These are phyloP conservation scores for Dactylorhiza incarnata DNA, from an alignment of 106 monocot genomes.

Conservation along the genomic window DNA sequence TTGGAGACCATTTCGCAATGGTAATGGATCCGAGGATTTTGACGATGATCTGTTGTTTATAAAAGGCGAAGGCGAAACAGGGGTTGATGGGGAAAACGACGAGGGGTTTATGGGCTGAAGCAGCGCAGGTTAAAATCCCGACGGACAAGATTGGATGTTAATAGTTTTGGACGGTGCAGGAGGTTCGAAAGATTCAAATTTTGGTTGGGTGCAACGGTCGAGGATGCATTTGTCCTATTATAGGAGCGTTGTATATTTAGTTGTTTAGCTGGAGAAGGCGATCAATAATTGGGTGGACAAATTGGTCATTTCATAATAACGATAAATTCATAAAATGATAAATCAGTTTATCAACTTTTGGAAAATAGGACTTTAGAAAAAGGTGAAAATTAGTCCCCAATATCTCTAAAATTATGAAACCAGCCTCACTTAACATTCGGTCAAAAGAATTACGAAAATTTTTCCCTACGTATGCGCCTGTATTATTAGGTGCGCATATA, in stretches of 20 bases:
- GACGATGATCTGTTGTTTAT: background rate
- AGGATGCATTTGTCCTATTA: slow-evolving; percentile 10
- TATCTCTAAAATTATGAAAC: no score
- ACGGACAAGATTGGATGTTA: background rate
- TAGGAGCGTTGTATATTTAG: background rate
- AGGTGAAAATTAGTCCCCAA: no score
- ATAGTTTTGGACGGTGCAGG: slow-evolving; percentile 9
- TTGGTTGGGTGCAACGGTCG: slow-evolving; percentile 29
- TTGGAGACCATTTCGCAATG: slow-evolving; percentile 57
- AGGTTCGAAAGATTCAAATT: slow-evolving; percentile 23
- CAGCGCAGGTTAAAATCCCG: background rate
- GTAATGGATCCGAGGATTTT: background rate
- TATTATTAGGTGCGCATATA: no score
- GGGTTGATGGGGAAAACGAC: background rate
- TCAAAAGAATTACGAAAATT: no score
- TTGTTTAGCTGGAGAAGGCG: background rate
- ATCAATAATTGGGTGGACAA: background rate
- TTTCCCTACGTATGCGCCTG: no score
- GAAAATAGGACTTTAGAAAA: no score
- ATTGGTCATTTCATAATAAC: background rate
- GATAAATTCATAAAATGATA: no score
- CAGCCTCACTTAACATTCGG: no score
- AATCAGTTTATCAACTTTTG: no score
- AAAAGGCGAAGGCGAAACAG: background rate
- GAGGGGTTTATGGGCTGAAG: background rate